These are phyloP conservation scores for Apiospora rasikravindrae DNA, from an alignment of 2,329 filamentous ascomycete species.

Conservation along the genomic window DNA sequence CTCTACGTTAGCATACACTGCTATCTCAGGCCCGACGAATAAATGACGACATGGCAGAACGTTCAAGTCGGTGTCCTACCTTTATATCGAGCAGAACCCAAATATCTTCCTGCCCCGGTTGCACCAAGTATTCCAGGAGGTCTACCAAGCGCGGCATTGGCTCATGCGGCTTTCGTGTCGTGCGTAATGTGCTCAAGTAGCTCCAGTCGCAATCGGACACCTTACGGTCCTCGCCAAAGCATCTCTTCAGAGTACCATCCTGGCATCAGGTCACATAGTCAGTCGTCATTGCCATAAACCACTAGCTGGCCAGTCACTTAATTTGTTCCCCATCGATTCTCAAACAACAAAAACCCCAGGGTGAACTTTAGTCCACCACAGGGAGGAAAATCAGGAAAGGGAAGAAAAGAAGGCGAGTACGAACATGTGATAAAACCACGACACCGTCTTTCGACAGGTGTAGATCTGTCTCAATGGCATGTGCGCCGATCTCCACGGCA, in stretches of 20 bases:
- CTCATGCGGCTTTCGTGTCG: slow-evolving; percentile 69
- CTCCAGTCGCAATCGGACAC: slow-evolving; percentile 79
- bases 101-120: slow-evolving; percentile 67
- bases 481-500: slow-evolving; percentile 74
- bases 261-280: slow-evolving; percentile 38
- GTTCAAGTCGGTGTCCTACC: slow-evolving; percentile 47
- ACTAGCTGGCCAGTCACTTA: not conserved
- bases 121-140: slow-evolving; percentile 72
- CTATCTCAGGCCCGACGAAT: not conserved
- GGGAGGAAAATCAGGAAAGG: not conserved
- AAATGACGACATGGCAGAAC: not conserved
- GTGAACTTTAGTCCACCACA: not conserved
- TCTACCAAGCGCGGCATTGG: slow-evolving; percentile 77
- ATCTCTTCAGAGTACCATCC: slow-evolving; percentile 79
- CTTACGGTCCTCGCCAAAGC: slow-evolving; percentile 76
- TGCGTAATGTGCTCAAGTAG: slow-evolving; percentile 72
- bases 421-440: slow-evolving; percentile 82
- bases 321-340: not conserved
- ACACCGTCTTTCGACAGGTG: slow-evolving; percentile 83
- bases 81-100: slow-evolving; percentile 93
- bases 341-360: not conserved
- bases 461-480: slow-evolving; percentile 88
- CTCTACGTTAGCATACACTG: not conserved
- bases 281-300: not conserved
- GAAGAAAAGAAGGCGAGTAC: slow-evolving; percentile 28